phyloP scores from a whole-genome alignment of 2,329 filamentous ascomycete species.

The Chrysosporium queenslandicum region DNA sequence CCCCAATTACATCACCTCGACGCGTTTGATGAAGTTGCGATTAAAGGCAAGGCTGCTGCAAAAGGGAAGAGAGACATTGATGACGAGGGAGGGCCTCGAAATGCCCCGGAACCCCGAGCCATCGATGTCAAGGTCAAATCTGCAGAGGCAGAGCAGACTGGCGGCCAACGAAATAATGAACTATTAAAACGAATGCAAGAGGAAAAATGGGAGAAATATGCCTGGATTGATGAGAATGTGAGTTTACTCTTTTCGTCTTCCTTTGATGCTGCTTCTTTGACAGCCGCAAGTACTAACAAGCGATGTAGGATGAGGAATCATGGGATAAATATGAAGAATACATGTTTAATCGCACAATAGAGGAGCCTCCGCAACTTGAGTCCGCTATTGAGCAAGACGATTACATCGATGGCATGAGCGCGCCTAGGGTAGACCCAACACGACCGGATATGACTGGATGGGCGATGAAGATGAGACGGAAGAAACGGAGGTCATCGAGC shows the following conservation, averaged over 20 bases:
- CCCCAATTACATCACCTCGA: conserved; percentile 91
- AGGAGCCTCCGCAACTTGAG: conserved; percentile 40
- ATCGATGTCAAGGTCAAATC: conserved; percentile 84
- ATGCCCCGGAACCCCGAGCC: conserved; percentile 53
- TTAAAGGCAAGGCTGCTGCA: conserved; percentile 24
- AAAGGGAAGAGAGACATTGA: conserved; percentile 32
- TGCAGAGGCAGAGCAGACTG: conserved; percentile 53
- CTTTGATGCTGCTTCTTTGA: conserved; percentile 3
- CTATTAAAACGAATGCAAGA: conserved; percentile 68
- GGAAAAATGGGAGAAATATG: conserved; percentile 69
- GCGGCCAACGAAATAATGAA: conserved; percentile 61
- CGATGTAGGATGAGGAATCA: conserved; percentile 49
- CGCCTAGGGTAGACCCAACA: conserved; percentile 40
- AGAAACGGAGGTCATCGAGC: conserved; percentile 25
- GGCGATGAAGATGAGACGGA: conserved; percentile 37
- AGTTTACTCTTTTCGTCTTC: conserved; percentile 4
- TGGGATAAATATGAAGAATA: conserved; percentile 67
- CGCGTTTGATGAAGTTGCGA: conserved; percentile 58
- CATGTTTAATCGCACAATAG: conserved; percentile 48
- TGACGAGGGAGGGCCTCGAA: conserved; percentile 37
- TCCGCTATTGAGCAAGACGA: conserved; percentile 48
- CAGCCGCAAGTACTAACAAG: conserved; percentile 13
- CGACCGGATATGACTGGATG: conserved; percentile 36
- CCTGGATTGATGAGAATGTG: conserved; percentile 59
- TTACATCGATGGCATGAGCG: conserved; percentile 55